These are phyloP conservation scores for Vaccinium macrocarpon DNA, from an alignment of 148 eudicot genomes.

Conservation along the genomic window DNA sequence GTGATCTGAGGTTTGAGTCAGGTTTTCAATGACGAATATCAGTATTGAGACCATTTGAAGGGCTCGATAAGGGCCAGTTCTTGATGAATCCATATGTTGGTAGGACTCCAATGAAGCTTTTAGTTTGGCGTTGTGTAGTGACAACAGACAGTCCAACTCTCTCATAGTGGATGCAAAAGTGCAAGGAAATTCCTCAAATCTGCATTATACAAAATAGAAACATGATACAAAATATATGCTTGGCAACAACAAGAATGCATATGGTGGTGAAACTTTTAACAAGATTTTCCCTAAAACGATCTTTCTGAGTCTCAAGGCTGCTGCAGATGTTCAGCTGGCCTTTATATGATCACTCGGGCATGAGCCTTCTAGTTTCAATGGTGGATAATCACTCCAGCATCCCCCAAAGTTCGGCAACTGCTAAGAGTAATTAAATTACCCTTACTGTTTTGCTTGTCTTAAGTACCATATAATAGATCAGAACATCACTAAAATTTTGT, in stretches of 20 bases:
- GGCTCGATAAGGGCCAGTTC: conserved; percentile 82
- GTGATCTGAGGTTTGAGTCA: conserved; percentile 25
- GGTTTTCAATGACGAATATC: conserved; percentile 53
- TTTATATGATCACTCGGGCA: not conserved
- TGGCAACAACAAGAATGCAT: not conserved
- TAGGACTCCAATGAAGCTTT: conserved; percentile 57
- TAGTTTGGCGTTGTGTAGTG: conserved; percentile 46
- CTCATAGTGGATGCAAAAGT: conserved; percentile 53
- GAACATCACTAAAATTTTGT: not conserved
- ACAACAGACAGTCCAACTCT: conserved; percentile 58
- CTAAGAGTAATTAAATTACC: not conserved
- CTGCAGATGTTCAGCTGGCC: not conserved
- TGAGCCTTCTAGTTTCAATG: not conserved
- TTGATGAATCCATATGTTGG: conserved; percentile 48
- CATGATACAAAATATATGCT: not conserved
- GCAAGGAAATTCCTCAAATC: conserved; percentile 60
- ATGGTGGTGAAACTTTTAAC: not conserved
- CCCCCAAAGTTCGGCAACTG: not conserved
- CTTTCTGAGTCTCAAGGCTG: not conserved
- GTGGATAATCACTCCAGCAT: not conserved
- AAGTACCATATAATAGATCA: not conserved
- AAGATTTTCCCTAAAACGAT: not conserved
- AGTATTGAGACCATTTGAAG: conserved; percentile 61
- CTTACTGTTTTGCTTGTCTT: not conserved
- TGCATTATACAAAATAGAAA: conserved; percentile 31